Conservation (phyloP, 2,329 filamentous ascomycete genomes). For the Neurospora sp. region DNA sequence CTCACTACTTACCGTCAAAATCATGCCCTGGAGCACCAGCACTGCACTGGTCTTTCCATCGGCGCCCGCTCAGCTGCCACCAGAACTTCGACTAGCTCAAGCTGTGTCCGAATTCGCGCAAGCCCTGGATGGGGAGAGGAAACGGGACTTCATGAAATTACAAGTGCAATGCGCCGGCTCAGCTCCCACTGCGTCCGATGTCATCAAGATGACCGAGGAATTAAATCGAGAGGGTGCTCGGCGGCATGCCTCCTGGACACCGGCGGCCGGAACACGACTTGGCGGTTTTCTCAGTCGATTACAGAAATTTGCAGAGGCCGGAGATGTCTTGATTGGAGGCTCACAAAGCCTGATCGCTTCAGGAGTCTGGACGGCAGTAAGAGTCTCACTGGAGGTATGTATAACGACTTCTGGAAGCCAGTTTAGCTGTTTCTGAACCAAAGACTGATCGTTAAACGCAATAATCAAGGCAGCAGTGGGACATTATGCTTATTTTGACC, state of each 20-base stretch:
- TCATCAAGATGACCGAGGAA: background rate
- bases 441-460: background rate
- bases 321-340: background rate
- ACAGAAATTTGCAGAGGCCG: background rate
- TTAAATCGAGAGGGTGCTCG: background rate
- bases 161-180: background rate
- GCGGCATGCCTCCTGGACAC: background rate
- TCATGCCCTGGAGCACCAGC: background rate
- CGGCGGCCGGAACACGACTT: background rate
- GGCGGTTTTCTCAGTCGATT: background rate
- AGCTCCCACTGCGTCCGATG: background rate
- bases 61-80: background rate
- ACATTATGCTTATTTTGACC: background rate
- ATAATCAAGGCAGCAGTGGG: background rate
- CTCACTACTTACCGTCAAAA: background rate
- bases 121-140: background rate
- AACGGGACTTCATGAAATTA: background rate
- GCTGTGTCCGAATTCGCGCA: background rate
- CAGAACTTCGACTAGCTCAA: background rate
- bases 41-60: background rate
- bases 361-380: background rate
- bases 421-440: background rate
- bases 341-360: background rate
- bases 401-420: background rate
- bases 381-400: background rate